phyloP scores from a whole-genome alignment of 805 yeast species.

The Candida tibetensis region DNA sequence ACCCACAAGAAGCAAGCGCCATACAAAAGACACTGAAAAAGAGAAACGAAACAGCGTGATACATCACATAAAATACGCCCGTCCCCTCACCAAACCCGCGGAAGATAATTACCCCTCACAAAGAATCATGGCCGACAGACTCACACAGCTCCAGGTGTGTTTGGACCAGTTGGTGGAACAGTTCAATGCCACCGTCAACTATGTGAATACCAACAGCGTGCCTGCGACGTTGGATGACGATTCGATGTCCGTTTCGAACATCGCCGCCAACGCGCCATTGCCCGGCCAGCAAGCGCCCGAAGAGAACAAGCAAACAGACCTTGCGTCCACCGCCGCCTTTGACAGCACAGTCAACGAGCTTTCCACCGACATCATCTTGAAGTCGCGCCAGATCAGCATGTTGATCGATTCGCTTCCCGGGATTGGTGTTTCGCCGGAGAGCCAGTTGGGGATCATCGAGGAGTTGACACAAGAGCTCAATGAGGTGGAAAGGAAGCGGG shows the following conservation, averaged over 20 bases:
- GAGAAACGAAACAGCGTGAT: too few species aligned
- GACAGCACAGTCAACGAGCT: conserved; percentile 65
- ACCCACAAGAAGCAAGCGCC: neutral
- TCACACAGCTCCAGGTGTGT: conserved; percentile 87
- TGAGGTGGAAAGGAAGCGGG: conserved; percentile 56
- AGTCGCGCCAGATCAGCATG: conserved; percentile 81
- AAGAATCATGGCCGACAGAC: conserved; percentile 72
- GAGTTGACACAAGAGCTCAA: conserved; percentile 60
- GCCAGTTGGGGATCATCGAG: conserved; percentile 65
- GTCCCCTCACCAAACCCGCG: neutral
- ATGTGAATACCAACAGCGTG: conserved; percentile 47
- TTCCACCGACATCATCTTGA: conserved; percentile 78
- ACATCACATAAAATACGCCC: neutral
- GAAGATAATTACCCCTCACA: neutral
- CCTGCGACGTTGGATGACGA: conserved; percentile 50
- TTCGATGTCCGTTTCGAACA: conserved; percentile 65
- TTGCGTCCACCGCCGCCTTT: conserved; percentile 7
- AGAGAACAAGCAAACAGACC: conserved; percentile 2
- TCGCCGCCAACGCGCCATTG: conserved; percentile 54
- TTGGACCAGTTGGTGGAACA: conserved; percentile 80
- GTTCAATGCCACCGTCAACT: conserved; percentile 73
- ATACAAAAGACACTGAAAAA: too few species aligned
- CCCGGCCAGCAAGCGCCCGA: conserved; percentile 32
- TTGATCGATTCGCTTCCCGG: conserved; percentile 91
- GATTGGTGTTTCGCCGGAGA: conserved; percentile 75